phyloP scores from a whole-genome alignment of 2,329 filamentous ascomycete species.

The Stemphylium vesicarium region DNA sequence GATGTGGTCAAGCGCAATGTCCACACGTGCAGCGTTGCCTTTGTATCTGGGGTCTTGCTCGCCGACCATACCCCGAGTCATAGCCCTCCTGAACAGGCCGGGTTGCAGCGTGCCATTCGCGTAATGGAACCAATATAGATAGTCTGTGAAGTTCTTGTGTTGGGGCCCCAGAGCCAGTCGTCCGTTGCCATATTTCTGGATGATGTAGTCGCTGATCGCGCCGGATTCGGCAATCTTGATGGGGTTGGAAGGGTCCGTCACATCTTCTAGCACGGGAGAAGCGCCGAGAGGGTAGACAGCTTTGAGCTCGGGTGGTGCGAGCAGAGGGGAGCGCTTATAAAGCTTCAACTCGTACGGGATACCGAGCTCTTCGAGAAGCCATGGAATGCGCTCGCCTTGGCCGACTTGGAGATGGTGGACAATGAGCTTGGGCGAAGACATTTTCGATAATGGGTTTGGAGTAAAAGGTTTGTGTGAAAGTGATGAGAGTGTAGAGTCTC shows the following conservation, averaged over 20 bases:
- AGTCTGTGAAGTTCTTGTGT: constrained; percentile 62
- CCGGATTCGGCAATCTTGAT: constrained; percentile 65
- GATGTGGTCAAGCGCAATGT: constrained; percentile 52
- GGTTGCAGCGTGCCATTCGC: constrained; percentile 52
- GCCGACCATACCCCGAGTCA: constrained; percentile 34
- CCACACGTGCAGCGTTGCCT: constrained; percentile 43
- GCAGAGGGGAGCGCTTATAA: constrained; percentile 56
- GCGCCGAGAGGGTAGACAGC: constrained; percentile 55
- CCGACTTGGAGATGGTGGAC: constrained; percentile 54
- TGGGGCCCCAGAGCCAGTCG: constrained; percentile 55
- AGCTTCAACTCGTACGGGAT: constrained; percentile 60
- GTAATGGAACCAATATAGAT: constrained; percentile 71
- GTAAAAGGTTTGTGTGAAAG: not conserved
- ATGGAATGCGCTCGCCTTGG: constrained; percentile 69
- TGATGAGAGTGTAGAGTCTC: not conserved
- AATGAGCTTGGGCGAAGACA: constrained; percentile 37
- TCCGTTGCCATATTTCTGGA: constrained; percentile 57
- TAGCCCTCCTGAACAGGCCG: constrained; percentile 39
- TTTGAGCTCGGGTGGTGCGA: constrained; percentile 43
- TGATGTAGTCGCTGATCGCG: constrained; percentile 68
- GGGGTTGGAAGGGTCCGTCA: constrained; percentile 50
- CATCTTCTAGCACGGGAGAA: constrained; percentile 67
- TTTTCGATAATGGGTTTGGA: constrained; percentile 1
- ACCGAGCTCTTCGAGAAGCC: constrained; percentile 69
- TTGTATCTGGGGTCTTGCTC: constrained; percentile 47